Conservation (phyloP, 257 asterid species). For the Solanum acaule region DNA sequence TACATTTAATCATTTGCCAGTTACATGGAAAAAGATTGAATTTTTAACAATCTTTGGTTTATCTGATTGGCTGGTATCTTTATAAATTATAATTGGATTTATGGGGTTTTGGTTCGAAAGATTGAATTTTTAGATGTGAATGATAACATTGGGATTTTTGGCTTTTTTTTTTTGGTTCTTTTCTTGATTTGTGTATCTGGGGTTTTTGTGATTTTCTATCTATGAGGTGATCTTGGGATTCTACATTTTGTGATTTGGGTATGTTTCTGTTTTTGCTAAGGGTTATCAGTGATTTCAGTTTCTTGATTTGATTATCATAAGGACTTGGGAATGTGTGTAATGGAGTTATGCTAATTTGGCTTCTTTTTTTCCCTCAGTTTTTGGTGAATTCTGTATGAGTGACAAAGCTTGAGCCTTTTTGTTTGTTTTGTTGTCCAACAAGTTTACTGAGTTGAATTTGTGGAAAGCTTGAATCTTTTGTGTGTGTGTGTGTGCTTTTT, state of each 20-base stretch:
- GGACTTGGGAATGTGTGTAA: slow-evolving; percentile 1
- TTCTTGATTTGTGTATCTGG: slow-evolving; percentile 8
- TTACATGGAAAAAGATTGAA: background rate
- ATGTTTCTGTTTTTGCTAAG: background rate
- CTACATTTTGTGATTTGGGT: slow-evolving; percentile 7
- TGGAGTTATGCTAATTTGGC: background rate
- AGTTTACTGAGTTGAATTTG: background rate
- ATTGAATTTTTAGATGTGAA: background rate
- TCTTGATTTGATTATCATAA: slow-evolving; percentile 10
- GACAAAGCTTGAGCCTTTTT: background rate
- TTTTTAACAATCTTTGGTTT: background rate
- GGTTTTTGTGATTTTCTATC: background rate
- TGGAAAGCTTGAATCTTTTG: background rate
- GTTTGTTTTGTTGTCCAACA: background rate
- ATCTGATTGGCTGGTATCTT: background rate
- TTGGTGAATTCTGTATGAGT: background rate
- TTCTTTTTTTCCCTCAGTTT: background rate
- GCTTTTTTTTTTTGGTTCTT: background rate
- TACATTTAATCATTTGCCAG: slow-evolving; percentile 4
- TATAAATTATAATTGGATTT: background rate
- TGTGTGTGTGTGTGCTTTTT: too few species aligned
- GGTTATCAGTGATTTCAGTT: background rate
- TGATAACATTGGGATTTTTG: background rate
- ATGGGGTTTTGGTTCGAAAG: background rate
- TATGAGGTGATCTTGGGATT: slow-evolving; percentile 6